Base-by-base conservation (phyloP, 305 asterid genomes). In the Fraxinus velutina region DNA sequence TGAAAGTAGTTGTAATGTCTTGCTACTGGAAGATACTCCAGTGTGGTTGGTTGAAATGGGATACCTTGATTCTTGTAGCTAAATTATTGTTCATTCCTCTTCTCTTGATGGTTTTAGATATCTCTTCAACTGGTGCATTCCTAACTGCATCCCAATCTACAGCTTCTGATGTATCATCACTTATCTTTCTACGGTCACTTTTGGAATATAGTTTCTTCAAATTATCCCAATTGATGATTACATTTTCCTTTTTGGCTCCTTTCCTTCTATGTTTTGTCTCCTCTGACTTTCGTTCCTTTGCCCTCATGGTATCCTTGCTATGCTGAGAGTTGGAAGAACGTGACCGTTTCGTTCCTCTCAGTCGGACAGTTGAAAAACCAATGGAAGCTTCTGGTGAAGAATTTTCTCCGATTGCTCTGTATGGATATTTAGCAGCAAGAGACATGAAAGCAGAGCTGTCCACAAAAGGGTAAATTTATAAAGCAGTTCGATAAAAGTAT, bases 371-470 rank as follows among this genome's bases (percentile, higher is more conserved):
- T 24, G 19, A 66, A 24, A 32, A 66, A 21, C 44, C 70, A 2
- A 39, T 27, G 36, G 13, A 68, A 47, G 44, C 36, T 83, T 78
- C 81, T 5, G 42, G 39, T 21, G 73, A 29, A 21, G 70, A 17
- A 17, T 62, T 66, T 60, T 19, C 29, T 73, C 22, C 17, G 72
- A 13, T 12, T 37, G 37, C 75, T 29, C 30, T 13, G 32, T 4
- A 47, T 15, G 91, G 93, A 78, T 82, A 90, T 44, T 77, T 82
- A 5, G 93, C 84, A 21, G 88, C 89, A 55, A 90, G 85, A n/a
- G 80, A 81, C 87, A 88, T 90, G 86, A 86, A 89, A 68, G 89
- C 85, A 21, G 88, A 81, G 83, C 91, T 89, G 85, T 78, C 81
- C 29, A 60, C 19, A 32, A 10, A 2, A 47, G 2, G 12, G 21